Percentiles rank a stretch among this genome's conserved stretches.
These are phyloP conservation scores for Magnusiomyces sp. DNA, from an alignment of 1,139 yeast species.

Conservation along the genomic window DNA sequence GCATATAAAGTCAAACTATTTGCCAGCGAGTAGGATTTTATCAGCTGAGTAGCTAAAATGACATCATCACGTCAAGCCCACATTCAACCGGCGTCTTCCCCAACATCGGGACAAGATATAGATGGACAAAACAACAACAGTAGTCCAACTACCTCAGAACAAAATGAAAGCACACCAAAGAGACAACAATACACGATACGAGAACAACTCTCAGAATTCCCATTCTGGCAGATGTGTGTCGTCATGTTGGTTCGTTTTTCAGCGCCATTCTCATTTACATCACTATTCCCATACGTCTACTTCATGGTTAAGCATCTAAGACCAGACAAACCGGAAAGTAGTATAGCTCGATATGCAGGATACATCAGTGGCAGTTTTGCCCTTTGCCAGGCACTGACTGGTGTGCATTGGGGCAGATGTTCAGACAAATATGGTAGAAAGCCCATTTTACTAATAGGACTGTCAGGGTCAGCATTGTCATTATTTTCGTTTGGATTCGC, in stretches of 20 bases:
- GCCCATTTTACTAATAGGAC: slow-evolving; percentile 44
- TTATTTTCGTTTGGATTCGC: slow-evolving; percentile 48
- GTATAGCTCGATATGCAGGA: slow-evolving; percentile 48
- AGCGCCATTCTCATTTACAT: slow-evolving; percentile 58
- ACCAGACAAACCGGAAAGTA: slow-evolving; percentile 23
- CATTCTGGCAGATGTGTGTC: slow-evolving; percentile 42
- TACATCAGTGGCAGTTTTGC: slow-evolving; percentile 52
- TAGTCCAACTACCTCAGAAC: no score
- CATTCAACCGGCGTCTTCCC: no score
- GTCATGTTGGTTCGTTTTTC: slow-evolving; percentile 43
- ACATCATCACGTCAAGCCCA: no score
- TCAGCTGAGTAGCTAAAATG: no score
- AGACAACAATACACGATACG: slow-evolving; percentile 21
- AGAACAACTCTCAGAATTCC: slow-evolving; percentile 39
- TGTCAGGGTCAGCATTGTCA: slow-evolving; percentile 43
- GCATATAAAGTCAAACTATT: no score
- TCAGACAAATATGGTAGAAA: slow-evolving; percentile 54
- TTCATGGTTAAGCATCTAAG: slow-evolving; percentile 46
- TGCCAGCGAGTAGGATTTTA: no score
- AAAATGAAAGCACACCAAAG: no score
- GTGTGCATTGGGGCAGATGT: slow-evolving; percentile 51
- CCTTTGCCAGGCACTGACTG: slow-evolving; percentile 43
- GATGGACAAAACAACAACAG: no score
- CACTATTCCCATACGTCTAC: slow-evolving; percentile 55
- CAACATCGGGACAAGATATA: no score